Percentiles rank a stretch among this genome's conserved stretches.
These are phyloP conservation scores for Ustilago sp. DNA, from an alignment of 1,284 basidiomycete species.

Conservation along the genomic window DNA sequence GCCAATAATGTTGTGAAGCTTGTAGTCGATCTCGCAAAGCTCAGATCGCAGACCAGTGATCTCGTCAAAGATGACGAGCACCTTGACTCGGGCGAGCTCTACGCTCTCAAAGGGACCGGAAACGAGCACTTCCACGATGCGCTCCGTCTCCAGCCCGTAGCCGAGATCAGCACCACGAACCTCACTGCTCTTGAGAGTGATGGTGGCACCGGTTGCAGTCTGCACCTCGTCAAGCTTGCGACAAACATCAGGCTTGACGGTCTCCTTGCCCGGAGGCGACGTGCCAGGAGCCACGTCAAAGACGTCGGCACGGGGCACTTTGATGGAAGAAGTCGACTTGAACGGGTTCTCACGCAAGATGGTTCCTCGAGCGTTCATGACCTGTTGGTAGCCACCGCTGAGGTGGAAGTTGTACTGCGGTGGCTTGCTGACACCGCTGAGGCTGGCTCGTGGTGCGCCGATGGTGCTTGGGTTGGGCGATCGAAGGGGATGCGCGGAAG, in stretches of 20 bases:
- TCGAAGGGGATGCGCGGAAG: conserved; percentile 26
- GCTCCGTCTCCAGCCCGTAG: conserved; percentile 88
- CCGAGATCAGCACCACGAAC: conserved; percentile 59
- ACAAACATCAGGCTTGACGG: conserved; percentile 86
- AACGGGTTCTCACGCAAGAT: conserved; percentile 89
- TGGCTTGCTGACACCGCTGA: conserved; percentile 33
- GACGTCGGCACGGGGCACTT: conserved; percentile 90
- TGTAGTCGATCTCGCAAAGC: conserved; percentile 91
- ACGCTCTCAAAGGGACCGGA: conserved; percentile 87
- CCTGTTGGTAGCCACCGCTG: conserved; percentile 89
- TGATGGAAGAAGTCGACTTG: conserved; percentile 84
- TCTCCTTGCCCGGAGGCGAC: conserved; percentile 68
- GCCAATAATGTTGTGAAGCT: conserved; percentile 90
- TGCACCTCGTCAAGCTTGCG: conserved; percentile 91
- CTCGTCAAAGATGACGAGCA: conserved; percentile 94
- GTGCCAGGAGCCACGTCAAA: conserved; percentile 71
- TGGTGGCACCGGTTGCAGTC: conserved; percentile 84
- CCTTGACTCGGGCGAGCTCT: conserved; percentile 86
- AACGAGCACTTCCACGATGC: conserved; percentile 90
- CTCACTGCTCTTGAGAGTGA: conserved; percentile 76
- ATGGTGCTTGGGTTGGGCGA: conserved; percentile 21
- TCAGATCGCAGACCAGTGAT: conserved; percentile 79
- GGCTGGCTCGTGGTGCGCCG: conserved; percentile 29
- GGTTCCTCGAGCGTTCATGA: conserved; percentile 88
- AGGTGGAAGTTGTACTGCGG: conserved; percentile 81